Conservation (phyloP, 345 rosid species). For the Brassica incana region DNA sequence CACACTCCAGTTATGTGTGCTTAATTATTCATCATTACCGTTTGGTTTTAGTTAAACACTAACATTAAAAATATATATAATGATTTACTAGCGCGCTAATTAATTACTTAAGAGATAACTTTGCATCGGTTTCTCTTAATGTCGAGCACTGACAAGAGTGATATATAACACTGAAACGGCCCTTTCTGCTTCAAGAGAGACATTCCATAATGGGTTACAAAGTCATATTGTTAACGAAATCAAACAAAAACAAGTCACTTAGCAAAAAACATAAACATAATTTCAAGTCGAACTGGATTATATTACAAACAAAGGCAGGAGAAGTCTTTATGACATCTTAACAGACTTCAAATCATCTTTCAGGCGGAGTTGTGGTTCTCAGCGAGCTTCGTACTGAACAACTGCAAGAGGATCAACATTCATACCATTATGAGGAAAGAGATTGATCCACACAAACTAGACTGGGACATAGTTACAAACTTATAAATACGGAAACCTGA, state of each 20-base stretch:
- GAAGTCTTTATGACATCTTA: not conserved
- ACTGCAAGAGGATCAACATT: conserved; percentile 45
- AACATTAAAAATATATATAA: too few relatives aligned
- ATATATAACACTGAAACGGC: not conserved
- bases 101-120: too few relatives aligned
- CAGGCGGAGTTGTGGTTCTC: not conserved
- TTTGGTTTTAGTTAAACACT: too few relatives aligned
- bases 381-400: conserved; percentile 74
- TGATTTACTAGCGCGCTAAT: too few relatives aligned
- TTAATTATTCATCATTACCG: too few relatives aligned
- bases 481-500: not conserved
- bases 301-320: conserved; percentile 15
- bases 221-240: not conserved
- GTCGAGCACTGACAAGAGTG: not conserved
- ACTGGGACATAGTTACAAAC: not conserved
- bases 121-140: too few relatives aligned
- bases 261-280: not conserved
- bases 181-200: not conserved
- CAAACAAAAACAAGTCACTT: conserved; percentile 6
- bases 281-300: conserved; percentile 8
- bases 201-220: not conserved
- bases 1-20: too few relatives aligned
- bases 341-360: not conserved
- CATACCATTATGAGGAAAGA: conserved; percentile 13
- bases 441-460: not conserved